Evolutionary conservation across 768 basidiomycete species (phyloP), one percentile per base, ranked within the genome.

Genomic region (Phlegmacium glaucopus): DNA sequence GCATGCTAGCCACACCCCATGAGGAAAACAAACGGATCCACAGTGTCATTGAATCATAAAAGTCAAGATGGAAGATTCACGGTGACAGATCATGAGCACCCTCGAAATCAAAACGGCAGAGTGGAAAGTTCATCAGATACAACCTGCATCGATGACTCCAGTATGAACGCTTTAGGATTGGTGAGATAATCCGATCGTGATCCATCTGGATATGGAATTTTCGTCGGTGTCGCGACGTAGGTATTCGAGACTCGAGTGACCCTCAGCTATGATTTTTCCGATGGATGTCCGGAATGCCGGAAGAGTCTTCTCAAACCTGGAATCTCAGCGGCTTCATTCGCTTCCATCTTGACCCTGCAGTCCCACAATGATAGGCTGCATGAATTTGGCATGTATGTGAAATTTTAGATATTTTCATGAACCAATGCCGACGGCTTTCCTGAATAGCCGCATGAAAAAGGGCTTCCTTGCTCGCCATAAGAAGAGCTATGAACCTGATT

Each of bases 41-140:
- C 54, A 62, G 47, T 64, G 59, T 65, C 65, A 61, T 56, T 64
- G 60, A 68, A 67, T 61, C 56, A 49, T 62, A 64, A 66, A 60
- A 40, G 57, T 53, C 57, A 52, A 64, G 60, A 50, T 50, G 13
- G 39, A 26, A 42, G 35, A 45, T 47, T 37, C 34, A 38, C 52
- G 47, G 39, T 27, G 46, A 35, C 34, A 9, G 38, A 39, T 38
- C n/a, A n/a, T 34, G 10, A n/a, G 32, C n/a, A 22, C 41, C 41
- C 43, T 48, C 47, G 45, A 50, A 28, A 39, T 49, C 35, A 43
- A 43, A 18, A 39, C 43, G 42, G 41, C 39, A 34, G 45, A 49
- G 18, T 46, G 41, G 37, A 42, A 18, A 37, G 34, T 39, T 41
- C 30, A 18, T 38, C 32, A 35, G 43, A 45, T 45, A 42, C 45